Percentiles rank a stretch among this genome's conserved stretches.
phyloP scores from a whole-genome alignment of 2,329 filamentous ascomycete species.

The Penicillium sp. region DNA sequence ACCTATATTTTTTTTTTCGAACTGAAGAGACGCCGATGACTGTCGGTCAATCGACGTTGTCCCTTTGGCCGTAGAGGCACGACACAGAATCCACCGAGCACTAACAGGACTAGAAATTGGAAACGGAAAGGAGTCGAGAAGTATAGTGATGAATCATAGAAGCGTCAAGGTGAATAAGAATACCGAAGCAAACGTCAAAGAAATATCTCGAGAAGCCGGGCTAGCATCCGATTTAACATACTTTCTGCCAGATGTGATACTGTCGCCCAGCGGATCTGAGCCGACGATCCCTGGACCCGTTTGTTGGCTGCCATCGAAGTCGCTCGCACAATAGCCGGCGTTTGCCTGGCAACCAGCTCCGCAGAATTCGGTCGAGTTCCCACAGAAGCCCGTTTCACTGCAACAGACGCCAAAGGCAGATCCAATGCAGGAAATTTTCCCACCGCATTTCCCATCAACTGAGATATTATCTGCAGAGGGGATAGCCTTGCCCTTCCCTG shows the following conservation, averaged over 20 bases:
- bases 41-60: background rate
- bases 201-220: background rate
- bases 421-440: constrained; percentile 39
- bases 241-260: constrained; percentile 13
- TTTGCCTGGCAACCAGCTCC: constrained; percentile 37
- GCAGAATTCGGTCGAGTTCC: constrained; percentile 38
- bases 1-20: background rate
- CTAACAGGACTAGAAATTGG: background rate
- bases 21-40: background rate
- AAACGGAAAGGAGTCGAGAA: background rate
- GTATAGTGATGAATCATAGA: constrained; percentile 3
- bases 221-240: constrained; percentile 20
- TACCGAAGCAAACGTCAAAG: constrained; percentile 10
- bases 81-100: background rate
- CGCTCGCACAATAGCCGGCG: constrained; percentile 34
- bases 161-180: constrained; percentile 17
- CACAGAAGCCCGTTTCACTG: constrained; percentile 34
- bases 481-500: constrained; percentile 21
- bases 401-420: constrained; percentile 43
- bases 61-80: background rate
- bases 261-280: constrained; percentile 12
- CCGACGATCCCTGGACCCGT: constrained; percentile 7
- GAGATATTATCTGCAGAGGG: constrained; percentile 29
- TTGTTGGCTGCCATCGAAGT: constrained; percentile 13
- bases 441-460: constrained; percentile 41